phyloP scores from a whole-genome alignment of 2,329 filamentous ascomycete species.

The Coniella vitis region DNA sequence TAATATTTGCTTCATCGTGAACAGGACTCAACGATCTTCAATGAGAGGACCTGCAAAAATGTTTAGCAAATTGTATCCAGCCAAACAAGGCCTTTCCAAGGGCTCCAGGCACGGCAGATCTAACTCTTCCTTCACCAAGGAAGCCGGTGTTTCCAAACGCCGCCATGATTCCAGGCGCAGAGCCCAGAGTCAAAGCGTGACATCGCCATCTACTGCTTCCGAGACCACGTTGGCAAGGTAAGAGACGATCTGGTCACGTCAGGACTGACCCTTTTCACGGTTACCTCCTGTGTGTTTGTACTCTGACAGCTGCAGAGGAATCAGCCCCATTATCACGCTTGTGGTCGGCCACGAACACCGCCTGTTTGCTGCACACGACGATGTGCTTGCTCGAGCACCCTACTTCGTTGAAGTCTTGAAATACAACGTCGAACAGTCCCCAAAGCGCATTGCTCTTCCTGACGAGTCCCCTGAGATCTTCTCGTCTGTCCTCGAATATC shows the following conservation, averaged over 20 bases:
- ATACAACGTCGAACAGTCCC: conserved; percentile 50
- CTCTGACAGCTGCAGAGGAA: conserved; percentile 33
- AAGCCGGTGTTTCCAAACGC: conserved; percentile 46
- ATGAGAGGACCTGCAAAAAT: conserved; percentile 27
- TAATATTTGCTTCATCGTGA: background rate
- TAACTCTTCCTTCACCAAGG: conserved; percentile 45
- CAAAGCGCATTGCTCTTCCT: conserved; percentile 71
- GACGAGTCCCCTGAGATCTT: conserved; percentile 88
- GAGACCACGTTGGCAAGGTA: conserved; percentile 38
- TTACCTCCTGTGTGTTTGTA: background rate
- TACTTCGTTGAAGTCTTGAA: conserved; percentile 66
- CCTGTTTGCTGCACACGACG: conserved; percentile 87
- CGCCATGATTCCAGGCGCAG: conserved; percentile 45
- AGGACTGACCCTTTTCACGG: background rate
- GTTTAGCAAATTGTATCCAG: conserved; percentile 37
- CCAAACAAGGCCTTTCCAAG: conserved; percentile 47
- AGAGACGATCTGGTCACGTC: conserved; percentile 16
- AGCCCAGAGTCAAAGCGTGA: conserved; percentile 42
- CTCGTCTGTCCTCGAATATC: conserved; percentile 80
- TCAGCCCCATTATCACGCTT: conserved; percentile 68
- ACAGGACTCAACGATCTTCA: conserved; percentile 6
- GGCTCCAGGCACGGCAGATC: conserved; percentile 43
- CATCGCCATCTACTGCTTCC: conserved; percentile 30
- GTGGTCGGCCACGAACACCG: conserved; percentile 75
- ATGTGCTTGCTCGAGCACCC: conserved; percentile 69